Evolutionary conservation across 352 stramenopile genomes (phyloP), one percentile per base, ranked within the genome.

Genomic region (Pythium phragmiticola): DNA sequence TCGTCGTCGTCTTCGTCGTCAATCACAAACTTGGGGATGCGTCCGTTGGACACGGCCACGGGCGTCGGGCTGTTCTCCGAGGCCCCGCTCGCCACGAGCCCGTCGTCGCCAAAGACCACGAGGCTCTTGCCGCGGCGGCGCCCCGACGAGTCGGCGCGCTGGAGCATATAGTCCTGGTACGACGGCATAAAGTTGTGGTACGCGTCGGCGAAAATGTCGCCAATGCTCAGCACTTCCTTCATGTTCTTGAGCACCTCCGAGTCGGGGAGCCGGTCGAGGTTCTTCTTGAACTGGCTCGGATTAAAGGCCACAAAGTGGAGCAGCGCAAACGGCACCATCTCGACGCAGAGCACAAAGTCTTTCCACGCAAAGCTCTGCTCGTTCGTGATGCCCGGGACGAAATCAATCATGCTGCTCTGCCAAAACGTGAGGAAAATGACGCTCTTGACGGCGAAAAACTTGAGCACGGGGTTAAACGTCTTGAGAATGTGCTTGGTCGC

Each of bases 401-500:
- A 84, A 36, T 88, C 73, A n/a, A 98, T 80, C 41, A 96, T 60
- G 30, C 90, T 66, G 51, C 75, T 92, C 64, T 98, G 92, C 86
- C 91, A 98, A 72, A 96, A 98, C 26, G 90, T 97, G 46, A 96
- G 81, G 62, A 98, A 98, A 33, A 98, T 89, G 57, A 98, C 86
- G 52, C 75, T 80, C 72, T 98, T 98, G 56, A 98, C 90, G 0
- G 89, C 88, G 50, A 97, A 87, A 60, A 98, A 98, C 77, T 98
- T 98, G 65, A 95, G 76, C 46, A 98, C 83, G 11, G 92, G 92
- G 62, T 85, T 86, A 60, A 94, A 94, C 26, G 80, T 77, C 70
- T 85, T 78, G 56, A 95, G 65, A 48, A 92, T 90, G 70, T 96
- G 80, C 58, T 92, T 87, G 41, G 86, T 96, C 4, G 89, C 90